phyloP scores from a whole-genome alignment of 306 rosid genomes.

The Rosa persica region DNA sequence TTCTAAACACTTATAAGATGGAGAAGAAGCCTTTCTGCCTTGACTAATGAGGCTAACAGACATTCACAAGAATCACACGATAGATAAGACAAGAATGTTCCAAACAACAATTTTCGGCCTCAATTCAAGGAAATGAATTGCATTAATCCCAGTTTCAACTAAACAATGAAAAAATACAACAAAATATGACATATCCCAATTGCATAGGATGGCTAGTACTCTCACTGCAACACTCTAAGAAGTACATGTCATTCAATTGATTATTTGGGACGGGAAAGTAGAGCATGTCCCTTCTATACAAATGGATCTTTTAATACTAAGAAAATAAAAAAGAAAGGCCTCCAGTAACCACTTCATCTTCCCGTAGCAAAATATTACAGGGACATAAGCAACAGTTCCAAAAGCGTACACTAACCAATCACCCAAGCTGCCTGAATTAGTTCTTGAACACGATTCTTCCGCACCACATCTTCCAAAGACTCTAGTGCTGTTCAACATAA shows the following conservation, averaged over 20 bases:
- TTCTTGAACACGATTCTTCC: slow-evolving; percentile 28
- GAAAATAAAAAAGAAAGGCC: slow-evolving; percentile 17
- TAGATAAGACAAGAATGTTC: not conserved
- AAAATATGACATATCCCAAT: slow-evolving; percentile 23
- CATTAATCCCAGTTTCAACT: slow-evolving; percentile 1
- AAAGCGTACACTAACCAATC: slow-evolving; percentile 17
- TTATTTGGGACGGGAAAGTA: slow-evolving; percentile 27
- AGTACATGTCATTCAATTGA: slow-evolving; percentile 34
- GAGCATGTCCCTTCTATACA: slow-evolving; percentile 39
- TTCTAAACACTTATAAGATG: not conserved
- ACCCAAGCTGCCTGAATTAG: slow-evolving; percentile 36
- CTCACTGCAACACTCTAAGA: slow-evolving; percentile 27
- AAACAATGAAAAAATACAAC: slow-evolving; percentile 3
- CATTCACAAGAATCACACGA: not conserved
- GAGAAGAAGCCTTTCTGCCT: not conserved
- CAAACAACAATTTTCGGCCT: not conserved
- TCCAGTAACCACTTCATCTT: slow-evolving; percentile 30
- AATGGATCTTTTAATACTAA: slow-evolving; percentile 19
- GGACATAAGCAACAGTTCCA: slow-evolving; percentile 22
- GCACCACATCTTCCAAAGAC: slow-evolving; percentile 33
- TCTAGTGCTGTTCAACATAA: slow-evolving; percentile 35
- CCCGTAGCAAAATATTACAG: slow-evolving; percentile 36
- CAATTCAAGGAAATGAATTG: not conserved
- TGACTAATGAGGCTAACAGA: too few species aligned
- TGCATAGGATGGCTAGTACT: slow-evolving; percentile 22